Evolutionary conservation across 176 grass and related monocot species (phyloP).

Genomic region (Eleusine indica): DNA sequence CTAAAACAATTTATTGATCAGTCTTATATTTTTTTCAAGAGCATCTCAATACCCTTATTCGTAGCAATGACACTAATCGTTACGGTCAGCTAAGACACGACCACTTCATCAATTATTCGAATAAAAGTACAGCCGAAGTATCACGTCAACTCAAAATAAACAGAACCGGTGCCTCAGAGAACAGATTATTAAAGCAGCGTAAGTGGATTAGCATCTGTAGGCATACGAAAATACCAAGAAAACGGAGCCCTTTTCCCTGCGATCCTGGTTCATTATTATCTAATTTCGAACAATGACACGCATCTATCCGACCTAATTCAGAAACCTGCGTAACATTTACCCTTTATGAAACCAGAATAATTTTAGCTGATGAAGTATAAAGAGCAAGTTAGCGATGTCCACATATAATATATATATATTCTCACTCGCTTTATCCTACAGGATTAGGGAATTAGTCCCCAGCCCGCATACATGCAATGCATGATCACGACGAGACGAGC

Average conservation of each 20-base stretch:
- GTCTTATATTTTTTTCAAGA: not conserved
- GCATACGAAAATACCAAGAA: not conserved
- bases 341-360: not conserved
- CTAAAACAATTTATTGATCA: not conserved
- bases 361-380: slow-evolving; percentile 9
- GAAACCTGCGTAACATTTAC: slow-evolving; percentile 5
- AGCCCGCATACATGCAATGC: not conserved
- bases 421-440: slow-evolving; percentile 28
- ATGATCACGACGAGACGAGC: slow-evolving; percentile 8
- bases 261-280: not conserved
- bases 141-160: slow-evolving; percentile 3
- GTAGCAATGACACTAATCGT: not conserved
- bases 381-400: slow-evolving; percentile 19
- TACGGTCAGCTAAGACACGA: not conserved
- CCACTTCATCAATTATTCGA: not conserved
- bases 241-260: not conserved
- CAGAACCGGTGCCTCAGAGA: not conserved
- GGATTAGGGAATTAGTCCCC: slow-evolving; percentile 46
- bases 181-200: slow-evolving; percentile 5
- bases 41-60: not conserved
- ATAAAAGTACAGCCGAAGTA: not conserved
- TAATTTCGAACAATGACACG: not conserved
- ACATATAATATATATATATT: slow-evolving; percentile 20
- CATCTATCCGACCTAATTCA: not conserved
- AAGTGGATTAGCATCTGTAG: slow-evolving; percentile 1